phyloP scores from a whole-genome alignment of 2,329 filamentous ascomycete species.

The Fusarium sp. region DNA sequence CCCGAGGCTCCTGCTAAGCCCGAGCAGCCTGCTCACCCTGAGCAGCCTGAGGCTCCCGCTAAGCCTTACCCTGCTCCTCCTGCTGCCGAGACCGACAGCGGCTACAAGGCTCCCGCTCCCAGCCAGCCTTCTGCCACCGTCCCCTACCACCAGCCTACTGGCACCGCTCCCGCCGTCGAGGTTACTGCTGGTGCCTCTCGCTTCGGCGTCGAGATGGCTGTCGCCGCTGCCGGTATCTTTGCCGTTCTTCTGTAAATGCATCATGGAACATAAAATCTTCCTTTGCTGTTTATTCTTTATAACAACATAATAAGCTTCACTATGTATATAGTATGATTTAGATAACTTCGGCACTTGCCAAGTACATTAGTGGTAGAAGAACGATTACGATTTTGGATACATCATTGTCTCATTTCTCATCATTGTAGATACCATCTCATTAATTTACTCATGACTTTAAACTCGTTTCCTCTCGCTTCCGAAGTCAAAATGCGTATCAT shows the following conservation, averaged over 20 bases:
- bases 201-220: constrained; percentile 46
- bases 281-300: constrained; percentile 39
- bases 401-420: constrained; percentile 19
- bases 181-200: constrained; percentile 50
- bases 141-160: constrained; percentile 33
- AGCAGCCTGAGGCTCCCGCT: neutral
- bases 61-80: constrained; percentile 26
- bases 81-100: constrained; percentile 15
- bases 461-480: too few relatives aligned
- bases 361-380: constrained; percentile 37
- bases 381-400: constrained; percentile 43
- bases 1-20: constrained; percentile 21
- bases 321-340: constrained; percentile 47
- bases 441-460: neutral
- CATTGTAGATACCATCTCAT: constrained; percentile 26
- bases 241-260: constrained; percentile 50
- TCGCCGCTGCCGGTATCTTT: constrained; percentile 48
- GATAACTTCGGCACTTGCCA: constrained; percentile 39
- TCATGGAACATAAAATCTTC: constrained; percentile 32
- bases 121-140: constrained; percentile 39
- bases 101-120: constrained; percentile 22
- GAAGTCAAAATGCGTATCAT: neutral
- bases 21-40: too few relatives aligned
- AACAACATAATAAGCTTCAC: constrained; percentile 45
- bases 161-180: constrained; percentile 33